These are phyloP conservation scores for Populus hybrid DNA, from an alignment of 441 rosid species.

Conservation along the genomic window DNA sequence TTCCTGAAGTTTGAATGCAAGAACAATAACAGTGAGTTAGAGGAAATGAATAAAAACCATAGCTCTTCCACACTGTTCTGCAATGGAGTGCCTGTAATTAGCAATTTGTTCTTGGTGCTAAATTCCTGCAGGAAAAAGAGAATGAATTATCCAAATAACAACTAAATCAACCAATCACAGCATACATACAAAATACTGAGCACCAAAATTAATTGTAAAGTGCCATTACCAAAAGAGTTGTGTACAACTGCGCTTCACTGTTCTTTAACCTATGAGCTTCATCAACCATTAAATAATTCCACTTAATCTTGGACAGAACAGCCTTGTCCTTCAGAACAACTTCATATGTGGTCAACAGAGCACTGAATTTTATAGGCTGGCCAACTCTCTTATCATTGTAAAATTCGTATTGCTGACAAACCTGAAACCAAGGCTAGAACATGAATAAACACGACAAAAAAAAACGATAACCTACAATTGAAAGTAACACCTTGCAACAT, in stretches of 20 bases:
- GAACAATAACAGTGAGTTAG: slow-evolving; percentile 6
- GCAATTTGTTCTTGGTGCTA: slow-evolving; percentile 94
- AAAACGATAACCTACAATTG: background rate
- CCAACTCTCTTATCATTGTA: slow-evolving; percentile 83
- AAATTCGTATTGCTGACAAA: slow-evolving; percentile 97
- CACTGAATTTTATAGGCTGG: slow-evolving; percentile 82
- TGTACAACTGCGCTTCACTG: slow-evolving; percentile 98
- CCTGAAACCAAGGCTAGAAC: slow-evolving; percentile 43
- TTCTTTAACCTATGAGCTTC: slow-evolving; percentile 99
- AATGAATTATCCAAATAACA: slow-evolving; percentile 7
- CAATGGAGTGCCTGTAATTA: slow-evolving; percentile 97
- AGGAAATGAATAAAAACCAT: slow-evolving; percentile 50
- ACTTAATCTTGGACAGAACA: slow-evolving; percentile 91
- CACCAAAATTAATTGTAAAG: slow-evolving; percentile 9
- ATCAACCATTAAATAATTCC: slow-evolving; percentile 99
- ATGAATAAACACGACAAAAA: background rate
- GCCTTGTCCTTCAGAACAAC: slow-evolving; percentile 97
- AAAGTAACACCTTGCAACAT: background rate
- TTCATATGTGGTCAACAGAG: slow-evolving; percentile 96
- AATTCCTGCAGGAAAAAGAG: slow-evolving; percentile 68
- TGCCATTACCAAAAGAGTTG: slow-evolving; percentile 75
- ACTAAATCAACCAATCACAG: slow-evolving; percentile 12
- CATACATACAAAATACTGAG: slow-evolving; percentile 1
- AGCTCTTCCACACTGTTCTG: slow-evolving; percentile 99
- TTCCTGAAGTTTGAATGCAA: background rate